Evolutionary conservation across 495 filamentous ascomycete genomes (phyloP).

Genomic region (Mycothermus thermophilus): DNA sequence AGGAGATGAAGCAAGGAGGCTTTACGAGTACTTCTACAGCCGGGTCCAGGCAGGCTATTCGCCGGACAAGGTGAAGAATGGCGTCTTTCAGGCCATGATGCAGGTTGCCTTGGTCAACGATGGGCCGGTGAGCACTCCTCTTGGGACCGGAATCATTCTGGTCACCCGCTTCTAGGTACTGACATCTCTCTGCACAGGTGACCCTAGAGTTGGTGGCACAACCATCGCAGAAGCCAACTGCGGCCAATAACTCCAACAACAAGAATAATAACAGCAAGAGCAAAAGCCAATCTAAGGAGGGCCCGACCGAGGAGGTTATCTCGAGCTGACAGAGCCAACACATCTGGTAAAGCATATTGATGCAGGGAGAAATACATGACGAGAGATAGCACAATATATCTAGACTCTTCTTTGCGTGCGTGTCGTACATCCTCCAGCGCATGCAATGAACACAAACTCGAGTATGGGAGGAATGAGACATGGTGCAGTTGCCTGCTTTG

Average conservation of each 20-base stretch:
- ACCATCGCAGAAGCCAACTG: slow-evolving; percentile 7
- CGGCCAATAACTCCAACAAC: slow-evolving; percentile 3
- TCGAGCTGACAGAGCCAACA: too few relatives aligned
- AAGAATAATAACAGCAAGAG: not conserved
- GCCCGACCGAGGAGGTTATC: too few relatives aligned
- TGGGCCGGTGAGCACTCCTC: slow-evolving; percentile 57
- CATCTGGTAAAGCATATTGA: too few relatives aligned
- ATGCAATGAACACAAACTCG: too few relatives aligned
- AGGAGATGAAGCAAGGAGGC: slow-evolving; percentile 55
- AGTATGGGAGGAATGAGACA: too few relatives aligned
- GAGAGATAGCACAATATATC: too few relatives aligned
- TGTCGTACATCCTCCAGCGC: too few relatives aligned
- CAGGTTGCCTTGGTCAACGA: slow-evolving; percentile 89
- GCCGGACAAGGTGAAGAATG: slow-evolving; percentile 73
- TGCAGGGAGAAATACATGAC: too few relatives aligned
- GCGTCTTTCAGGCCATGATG: slow-evolving; percentile 98
- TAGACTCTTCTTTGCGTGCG: too few relatives aligned
- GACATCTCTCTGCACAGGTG: slow-evolving; percentile 11
- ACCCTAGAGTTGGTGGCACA: slow-evolving; percentile 25
- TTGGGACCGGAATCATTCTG: slow-evolving; percentile 2
- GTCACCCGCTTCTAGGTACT: not conserved
- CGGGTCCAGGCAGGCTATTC: slow-evolving; percentile 60
- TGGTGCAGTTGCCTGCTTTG: too few relatives aligned
- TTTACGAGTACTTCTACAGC: slow-evolving; percentile 74
- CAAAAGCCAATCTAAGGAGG: not conserved